phyloP scores from a whole-genome alignment of 2,329 filamentous ascomycete species.

The Curvularia sp. region DNA sequence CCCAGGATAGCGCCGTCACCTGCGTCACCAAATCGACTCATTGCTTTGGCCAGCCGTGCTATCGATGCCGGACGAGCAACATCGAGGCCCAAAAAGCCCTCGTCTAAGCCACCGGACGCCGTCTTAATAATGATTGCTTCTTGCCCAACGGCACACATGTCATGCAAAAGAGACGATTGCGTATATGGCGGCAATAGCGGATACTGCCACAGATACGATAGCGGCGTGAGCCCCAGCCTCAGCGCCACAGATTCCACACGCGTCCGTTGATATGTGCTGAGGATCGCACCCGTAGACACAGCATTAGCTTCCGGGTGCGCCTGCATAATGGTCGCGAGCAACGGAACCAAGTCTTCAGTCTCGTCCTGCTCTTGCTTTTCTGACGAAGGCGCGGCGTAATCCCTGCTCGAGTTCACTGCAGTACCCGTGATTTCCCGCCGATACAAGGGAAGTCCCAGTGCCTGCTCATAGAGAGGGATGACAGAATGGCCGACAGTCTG shows the following conservation, averaged over 20 bases:
- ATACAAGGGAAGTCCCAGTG: slow-evolving; percentile 83
- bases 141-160: slow-evolving; percentile 79
- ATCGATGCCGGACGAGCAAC: slow-evolving; percentile 66
- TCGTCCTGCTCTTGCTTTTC: slow-evolving; percentile 65
- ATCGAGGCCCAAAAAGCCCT: slow-evolving; percentile 79
- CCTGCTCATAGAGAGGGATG: slow-evolving; percentile 81
- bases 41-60: slow-evolving; percentile 59
- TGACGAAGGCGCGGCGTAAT: slow-evolving; percentile 62
- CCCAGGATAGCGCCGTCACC: slow-evolving; percentile 77
- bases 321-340: slow-evolving; percentile 71
- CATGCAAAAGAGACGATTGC: slow-evolving; percentile 68
- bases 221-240: slow-evolving; percentile 80
- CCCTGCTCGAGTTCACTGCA: slow-evolving; percentile 72
- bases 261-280: slow-evolving; percentile 95
- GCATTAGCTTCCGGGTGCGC: slow-evolving; percentile 83
- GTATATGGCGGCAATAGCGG: slow-evolving; percentile 68
- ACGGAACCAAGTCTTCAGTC: slow-evolving; percentile 82
- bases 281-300: slow-evolving; percentile 86
- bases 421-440: slow-evolving; percentile 76
- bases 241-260: slow-evolving; percentile 90
- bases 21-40: slow-evolving; percentile 71
- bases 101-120: slow-evolving; percentile 86
- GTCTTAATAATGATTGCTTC: slow-evolving; percentile 96
- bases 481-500: slow-evolving; percentile 92
- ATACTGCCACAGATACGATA: slow-evolving; percentile 94